Base-by-base conservation (phyloP, 2,329 filamentous ascomycete species). In the Talaromyces sp. region DNA sequence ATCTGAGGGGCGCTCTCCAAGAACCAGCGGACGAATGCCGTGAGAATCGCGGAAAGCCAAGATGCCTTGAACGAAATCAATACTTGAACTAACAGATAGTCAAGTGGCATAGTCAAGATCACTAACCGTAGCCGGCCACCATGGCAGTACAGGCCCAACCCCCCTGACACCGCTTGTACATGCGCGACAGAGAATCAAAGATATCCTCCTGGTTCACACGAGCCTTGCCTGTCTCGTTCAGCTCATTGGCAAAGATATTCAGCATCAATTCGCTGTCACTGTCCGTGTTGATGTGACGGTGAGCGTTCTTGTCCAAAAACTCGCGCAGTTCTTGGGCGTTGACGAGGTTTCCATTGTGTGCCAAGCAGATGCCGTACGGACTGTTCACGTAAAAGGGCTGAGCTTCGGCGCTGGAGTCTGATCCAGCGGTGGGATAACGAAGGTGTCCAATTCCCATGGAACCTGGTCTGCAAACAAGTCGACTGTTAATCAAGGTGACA, bases 341-440 rank as follows among this genome's bases (percentile, higher is more conserved):
- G 79, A 96, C 90, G 53, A 96, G 81, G 76, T 96, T 96, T 62
- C 93, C 92, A 70, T 96, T 96, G 77, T 95, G 88, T 24, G 88
- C 84, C 72, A 95, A 84, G 69, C 84, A 89, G 68, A 96, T 89
- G 54, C 91, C 91, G 71, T 91, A 95, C 1, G 90, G 91, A 61
- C 84, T 85, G 79, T 96, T 96, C 69, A 95, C 91, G 72, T 95
- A 96, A 75, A 97, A 96, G 0, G 93, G 93, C 76, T 96, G 92
- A 11, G 91, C 90, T 76, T 96, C 91, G 8, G 91, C 87, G 70
- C 91, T 93, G 61, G 86, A 86, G 66, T 88, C 90, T 73, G 88
- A 95, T 60, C 93, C 93, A 13, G 90, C 89, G 8, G 93, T 97
- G 11, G 93, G 93, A 75, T 97, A 97, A 73, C 93, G 83, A 67